These are phyloP conservation scores for Pseudogymnoascus sp. DNA, from an alignment of 2,329 filamentous ascomycete species.

Conservation along the genomic window DNA sequence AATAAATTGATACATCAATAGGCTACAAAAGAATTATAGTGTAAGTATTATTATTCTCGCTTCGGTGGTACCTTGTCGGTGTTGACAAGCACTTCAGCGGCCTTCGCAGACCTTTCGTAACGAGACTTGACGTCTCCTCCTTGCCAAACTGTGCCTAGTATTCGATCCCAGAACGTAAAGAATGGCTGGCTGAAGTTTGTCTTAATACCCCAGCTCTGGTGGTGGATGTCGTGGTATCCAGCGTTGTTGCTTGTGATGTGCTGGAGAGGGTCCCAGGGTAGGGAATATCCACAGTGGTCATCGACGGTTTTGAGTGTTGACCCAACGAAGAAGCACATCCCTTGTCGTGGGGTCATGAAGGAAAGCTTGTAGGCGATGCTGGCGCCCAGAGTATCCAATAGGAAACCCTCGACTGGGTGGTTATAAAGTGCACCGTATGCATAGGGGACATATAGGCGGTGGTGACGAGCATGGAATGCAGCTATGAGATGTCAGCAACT, in stretches of 20 bases:
- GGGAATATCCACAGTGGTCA: slow-evolving; percentile 93
- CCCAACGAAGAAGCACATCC: slow-evolving; percentile 80
- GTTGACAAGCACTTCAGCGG: slow-evolving; percentile 24
- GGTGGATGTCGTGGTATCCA: slow-evolving; percentile 94
- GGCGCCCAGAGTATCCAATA: slow-evolving; percentile 84
- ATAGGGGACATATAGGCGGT: slow-evolving; percentile 95
- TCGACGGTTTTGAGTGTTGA: slow-evolving; percentile 95
- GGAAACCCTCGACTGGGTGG: slow-evolving; percentile 87
- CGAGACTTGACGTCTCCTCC: slow-evolving; percentile 23
- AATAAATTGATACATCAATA: slow-evolving; percentile 4
- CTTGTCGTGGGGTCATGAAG: slow-evolving; percentile 76
- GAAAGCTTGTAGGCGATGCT: slow-evolving; percentile 75
- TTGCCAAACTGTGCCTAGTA: slow-evolving; percentile 56
- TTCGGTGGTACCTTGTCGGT: slow-evolving; percentile 7
- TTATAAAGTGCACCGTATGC: slow-evolving; percentile 97
- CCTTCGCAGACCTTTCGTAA: slow-evolving; percentile 25
- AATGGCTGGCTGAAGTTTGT: slow-evolving; percentile 85
- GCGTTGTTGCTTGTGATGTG: slow-evolving; percentile 91
- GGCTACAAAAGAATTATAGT: slow-evolving; percentile 5
- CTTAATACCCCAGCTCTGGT: slow-evolving; percentile 99
- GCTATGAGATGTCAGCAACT: slow-evolving; percentile 39
- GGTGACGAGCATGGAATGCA: slow-evolving; percentile 88
- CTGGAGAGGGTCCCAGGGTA: slow-evolving; percentile 92
- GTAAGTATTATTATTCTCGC: slow-evolving; percentile 8
- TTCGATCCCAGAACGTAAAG: slow-evolving; percentile 89